Conservation (phyloP, 1,284 basidiomycete genomes). For the Cryptococcus maquisensis region DNA sequence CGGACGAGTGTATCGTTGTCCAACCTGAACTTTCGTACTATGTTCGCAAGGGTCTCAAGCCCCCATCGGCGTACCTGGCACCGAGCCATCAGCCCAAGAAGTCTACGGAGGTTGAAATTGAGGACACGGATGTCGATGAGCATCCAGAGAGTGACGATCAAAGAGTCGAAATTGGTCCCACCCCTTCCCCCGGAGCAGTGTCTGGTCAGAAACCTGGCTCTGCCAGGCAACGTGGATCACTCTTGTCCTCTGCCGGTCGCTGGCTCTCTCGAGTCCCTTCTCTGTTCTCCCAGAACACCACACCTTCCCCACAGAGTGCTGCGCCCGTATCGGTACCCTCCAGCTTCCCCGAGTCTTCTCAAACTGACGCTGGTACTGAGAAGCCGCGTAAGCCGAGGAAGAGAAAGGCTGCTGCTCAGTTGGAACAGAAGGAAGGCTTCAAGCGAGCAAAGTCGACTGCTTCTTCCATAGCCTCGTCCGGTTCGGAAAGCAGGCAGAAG, state of each 20-base stretch:
- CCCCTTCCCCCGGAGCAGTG: not conserved
- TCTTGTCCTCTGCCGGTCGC: slow-evolving; percentile 24
- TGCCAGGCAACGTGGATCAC: slow-evolving; percentile 3
- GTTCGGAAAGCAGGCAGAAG: not conserved
- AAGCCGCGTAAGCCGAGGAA: not conserved
- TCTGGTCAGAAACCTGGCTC: not conserved
- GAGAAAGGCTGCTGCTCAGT: not conserved
- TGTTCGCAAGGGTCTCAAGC: slow-evolving; percentile 6
- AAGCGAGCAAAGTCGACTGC: not conserved
- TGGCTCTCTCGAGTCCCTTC: slow-evolving; percentile 27
- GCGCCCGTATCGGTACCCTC: not conserved
- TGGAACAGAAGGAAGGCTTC: not conserved
- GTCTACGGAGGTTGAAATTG: not conserved
- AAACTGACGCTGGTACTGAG: not conserved
- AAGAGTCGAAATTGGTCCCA: not conserved
- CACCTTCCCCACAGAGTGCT: not conserved
- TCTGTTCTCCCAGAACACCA: slow-evolving; percentile 5
- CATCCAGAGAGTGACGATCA: not conserved
- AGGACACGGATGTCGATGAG: not conserved
- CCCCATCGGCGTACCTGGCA: not conserved
- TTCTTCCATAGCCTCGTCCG: slow-evolving; percentile 1
- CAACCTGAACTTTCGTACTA: slow-evolving; percentile 2
- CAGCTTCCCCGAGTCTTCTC: not conserved
- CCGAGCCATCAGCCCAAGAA: not conserved
- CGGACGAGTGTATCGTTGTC: slow-evolving; percentile 12